Evolutionary conservation across 257 asterid genomes (phyloP), one percentile per base, ranked within the genome.

Genomic region (Penstemon newberryi): DNA sequence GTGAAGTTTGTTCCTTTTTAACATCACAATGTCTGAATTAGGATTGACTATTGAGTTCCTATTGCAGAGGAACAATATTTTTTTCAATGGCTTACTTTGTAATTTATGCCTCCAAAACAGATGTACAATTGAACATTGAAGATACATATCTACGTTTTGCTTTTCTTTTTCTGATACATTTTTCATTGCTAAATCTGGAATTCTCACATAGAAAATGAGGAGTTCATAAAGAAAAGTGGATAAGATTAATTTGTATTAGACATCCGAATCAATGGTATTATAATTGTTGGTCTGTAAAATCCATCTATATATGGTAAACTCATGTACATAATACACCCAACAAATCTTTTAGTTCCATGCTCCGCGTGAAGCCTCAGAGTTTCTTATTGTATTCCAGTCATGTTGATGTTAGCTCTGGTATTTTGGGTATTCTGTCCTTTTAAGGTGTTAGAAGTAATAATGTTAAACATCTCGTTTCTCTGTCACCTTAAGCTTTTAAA

Each of bases 1-100:
- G 1, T 64, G 71, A 12, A 49, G 57, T n/a, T 65, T 50, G 45
- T 69, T 51, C 58, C n/a, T 9, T 11, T 47, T 25, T 12, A 63
- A 61, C 54, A 43, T 51, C 25, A 50, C 62, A 72, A 49, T 8
- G 40, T 39, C 56, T 58, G 52, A 47, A n/a, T 7, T 11, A 15
- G 61, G 53, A 39, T 49, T 8, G 15, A 10, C 33, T 25, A 52
- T 4, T 65, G 12, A 13, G 47, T 55, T 55, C 36, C 36, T 3
- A 44, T 38, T 56, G 18, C 46, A 0, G 13, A 42, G 60, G 46
- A 58, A 52, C n/a, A 11, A 7, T 1, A 56, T 49, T 42, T 43
- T 43, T 56, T 58, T 44, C 3, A 46, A 44, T 15, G n/a, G 53
- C 25, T 46, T 10, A 43, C 39, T 19, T 36, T 67, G 47, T 66